Percentiles rank a stretch among this genome's conserved stretches.
Evolutionary conservation across 2,329 filamentous ascomycete species (phyloP).

Genomic region (Emmonsiellopsis sp.): DNA sequence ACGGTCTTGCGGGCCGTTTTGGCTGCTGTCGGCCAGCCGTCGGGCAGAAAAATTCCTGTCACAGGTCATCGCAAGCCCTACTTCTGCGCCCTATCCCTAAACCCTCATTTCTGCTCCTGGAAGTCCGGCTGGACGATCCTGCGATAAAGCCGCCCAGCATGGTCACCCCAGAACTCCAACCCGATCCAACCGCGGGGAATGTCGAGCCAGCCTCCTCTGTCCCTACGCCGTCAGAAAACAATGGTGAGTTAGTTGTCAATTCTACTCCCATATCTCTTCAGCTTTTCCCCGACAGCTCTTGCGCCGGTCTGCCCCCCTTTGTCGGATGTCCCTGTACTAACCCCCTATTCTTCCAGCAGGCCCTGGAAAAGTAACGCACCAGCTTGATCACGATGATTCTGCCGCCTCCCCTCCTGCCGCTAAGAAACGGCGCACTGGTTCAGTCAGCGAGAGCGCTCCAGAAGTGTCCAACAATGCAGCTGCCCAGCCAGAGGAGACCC

Average conservation of each 20-base stretch:
- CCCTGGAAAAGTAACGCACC: constrained; percentile 23
- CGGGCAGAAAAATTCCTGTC: constrained; percentile 3
- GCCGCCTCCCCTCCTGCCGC: constrained; percentile 24
- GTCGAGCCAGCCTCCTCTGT: constrained; percentile 19
- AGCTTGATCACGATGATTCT: constrained; percentile 22
- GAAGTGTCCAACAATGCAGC: neutral
- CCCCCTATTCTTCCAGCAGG: constrained; percentile 6
- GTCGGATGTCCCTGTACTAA: neutral
- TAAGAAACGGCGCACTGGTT: constrained; percentile 32
- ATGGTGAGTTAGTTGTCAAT: constrained; percentile 22
- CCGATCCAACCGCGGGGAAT: constrained; percentile 20
- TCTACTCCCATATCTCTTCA: neutral
- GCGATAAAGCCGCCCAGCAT: constrained; percentile 20
- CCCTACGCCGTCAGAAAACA: constrained; percentile 18
- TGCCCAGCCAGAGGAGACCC: neutral
- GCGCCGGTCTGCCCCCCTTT: neutral
- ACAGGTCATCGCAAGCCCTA: constrained; percentile 27
- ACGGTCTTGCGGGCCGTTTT: neutral
- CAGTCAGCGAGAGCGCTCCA: constrained; percentile 15
- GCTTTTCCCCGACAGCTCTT: neutral
- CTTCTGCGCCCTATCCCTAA: constrained; percentile 38
- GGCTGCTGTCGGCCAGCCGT: constrained; percentile 1
- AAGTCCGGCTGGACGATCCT: constrained; percentile 19
- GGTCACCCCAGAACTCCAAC: constrained; percentile 23
- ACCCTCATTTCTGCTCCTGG: constrained; percentile 40